phyloP scores from a whole-genome alignment of 1,139 yeast genomes.

The Yamadazyma atmosphaerica region DNA sequence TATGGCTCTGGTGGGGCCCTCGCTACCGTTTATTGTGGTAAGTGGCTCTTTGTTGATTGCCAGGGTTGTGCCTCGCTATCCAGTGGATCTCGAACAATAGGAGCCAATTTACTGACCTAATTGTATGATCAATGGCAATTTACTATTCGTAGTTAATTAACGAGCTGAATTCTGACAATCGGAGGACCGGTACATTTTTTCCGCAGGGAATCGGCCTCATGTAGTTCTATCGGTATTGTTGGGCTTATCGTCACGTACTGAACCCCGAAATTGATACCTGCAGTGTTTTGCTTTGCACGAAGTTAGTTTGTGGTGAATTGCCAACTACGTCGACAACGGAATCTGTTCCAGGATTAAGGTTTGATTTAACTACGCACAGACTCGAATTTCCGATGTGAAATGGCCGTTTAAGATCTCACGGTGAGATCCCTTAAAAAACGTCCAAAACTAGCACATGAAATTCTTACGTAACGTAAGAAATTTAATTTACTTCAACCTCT shows the following conservation, averaged over 20 bases:
- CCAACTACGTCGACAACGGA: too few species aligned
- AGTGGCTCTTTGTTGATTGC: neutral
- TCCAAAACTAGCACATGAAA: neutral
- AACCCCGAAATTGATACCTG: neutral
- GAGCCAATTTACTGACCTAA: too few species aligned
- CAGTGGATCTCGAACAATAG: too few species aligned
- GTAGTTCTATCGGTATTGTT: neutral
- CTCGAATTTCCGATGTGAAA: neutral
- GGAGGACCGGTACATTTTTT: neutral
- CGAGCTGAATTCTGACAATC: neutral
- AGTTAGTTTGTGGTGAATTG: too few species aligned
- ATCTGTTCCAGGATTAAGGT: too few species aligned
- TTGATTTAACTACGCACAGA: too few species aligned
- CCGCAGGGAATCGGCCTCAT: neutral
- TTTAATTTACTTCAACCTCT: too few species aligned
- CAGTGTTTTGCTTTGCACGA: too few species aligned
- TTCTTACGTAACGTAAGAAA: too few species aligned
- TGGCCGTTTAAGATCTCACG: neutral
- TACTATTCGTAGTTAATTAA: constrained; percentile 1
- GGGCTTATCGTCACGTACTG: neutral
- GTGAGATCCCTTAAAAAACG: neutral
- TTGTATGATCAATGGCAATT: neutral
- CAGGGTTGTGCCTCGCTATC: too few species aligned
- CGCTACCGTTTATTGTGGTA: neutral
- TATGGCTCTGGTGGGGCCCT: neutral